Conservation (phyloP, 768 basidiomycete genomes). For the Pleurotus ostreatus region DNA sequence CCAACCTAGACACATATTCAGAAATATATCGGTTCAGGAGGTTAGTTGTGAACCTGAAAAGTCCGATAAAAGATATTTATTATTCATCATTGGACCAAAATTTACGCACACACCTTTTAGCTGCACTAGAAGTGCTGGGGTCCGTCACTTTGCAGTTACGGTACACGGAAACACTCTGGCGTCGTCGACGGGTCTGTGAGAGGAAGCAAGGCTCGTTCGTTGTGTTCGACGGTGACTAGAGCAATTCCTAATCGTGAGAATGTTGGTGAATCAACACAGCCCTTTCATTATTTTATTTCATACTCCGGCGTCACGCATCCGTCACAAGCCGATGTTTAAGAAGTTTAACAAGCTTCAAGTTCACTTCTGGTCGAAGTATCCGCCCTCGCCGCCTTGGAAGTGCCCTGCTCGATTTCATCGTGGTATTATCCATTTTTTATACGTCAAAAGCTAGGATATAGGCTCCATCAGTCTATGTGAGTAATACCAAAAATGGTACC, state of each 20-base stretch:
- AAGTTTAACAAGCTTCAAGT: no score
- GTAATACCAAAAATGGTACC: no score
- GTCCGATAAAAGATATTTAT: conserved; percentile 9
- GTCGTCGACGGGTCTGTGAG: conserved; percentile 1
- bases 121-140: not conserved
- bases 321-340: not conserved
- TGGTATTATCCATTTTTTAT: no score
- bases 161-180: not conserved
- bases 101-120: not conserved
- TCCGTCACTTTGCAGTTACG: not conserved
- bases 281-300: conserved; percentile 9
- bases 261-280: conserved; percentile 8
- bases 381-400: no score
- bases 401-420: no score
- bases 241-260: conserved; percentile 7
- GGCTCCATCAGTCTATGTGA: no score
- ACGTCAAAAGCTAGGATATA: no score
- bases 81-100: conserved; percentile 7
- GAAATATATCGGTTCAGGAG: conserved; percentile 1
- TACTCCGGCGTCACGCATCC: conserved; percentile 1
- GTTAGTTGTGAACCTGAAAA: conserved; percentile 9
- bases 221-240: conserved; percentile 6
- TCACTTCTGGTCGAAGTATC: not conserved
- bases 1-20: conserved; percentile 2
- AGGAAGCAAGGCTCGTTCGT: conserved; percentile 2